These are phyloP conservation scores for Cokeromyces recurvatus DNA, from an alignment of 371 early-diverging fungal genomes.

Conservation along the genomic window DNA sequence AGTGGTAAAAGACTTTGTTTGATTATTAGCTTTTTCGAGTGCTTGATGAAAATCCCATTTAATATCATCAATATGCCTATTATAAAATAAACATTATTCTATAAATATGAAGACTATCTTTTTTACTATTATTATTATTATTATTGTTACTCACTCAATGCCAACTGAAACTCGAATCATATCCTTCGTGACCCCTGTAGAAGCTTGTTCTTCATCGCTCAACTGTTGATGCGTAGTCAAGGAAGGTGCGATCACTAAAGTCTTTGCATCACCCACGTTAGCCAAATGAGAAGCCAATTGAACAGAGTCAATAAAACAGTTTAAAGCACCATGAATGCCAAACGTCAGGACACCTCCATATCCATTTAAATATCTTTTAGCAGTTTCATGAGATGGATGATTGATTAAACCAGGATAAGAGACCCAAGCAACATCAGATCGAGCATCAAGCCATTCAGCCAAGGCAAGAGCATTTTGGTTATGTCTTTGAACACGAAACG, in stretches of 20 bases:
- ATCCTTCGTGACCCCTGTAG: slow-evolving; percentile 78
- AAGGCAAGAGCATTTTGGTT: slow-evolving; percentile 69
- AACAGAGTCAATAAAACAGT: slow-evolving; percentile 64
- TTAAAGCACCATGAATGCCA: slow-evolving; percentile 61
- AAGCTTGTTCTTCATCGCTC: slow-evolving; percentile 69
- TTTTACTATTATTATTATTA: no score
- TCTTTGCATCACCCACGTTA: slow-evolving; percentile 88
- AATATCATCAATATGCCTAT: slow-evolving; percentile 82
- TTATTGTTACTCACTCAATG: slow-evolving; percentile 47
- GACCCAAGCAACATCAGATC: slow-evolving; percentile 51
- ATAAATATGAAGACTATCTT: background rate
- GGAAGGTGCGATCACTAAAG: slow-evolving; percentile 81
- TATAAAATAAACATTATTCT: no score
- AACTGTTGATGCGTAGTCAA: slow-evolving; percentile 86
- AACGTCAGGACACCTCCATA: slow-evolving; percentile 86
- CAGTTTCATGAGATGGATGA: slow-evolving; percentile 68
- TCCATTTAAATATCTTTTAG: slow-evolving; percentile 72
- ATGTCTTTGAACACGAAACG: slow-evolving; percentile 80
- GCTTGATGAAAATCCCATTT: slow-evolving; percentile 70
- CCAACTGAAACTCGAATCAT: slow-evolving; percentile 84
- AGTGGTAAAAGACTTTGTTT: no score
- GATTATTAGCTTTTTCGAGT: slow-evolving; percentile 19
- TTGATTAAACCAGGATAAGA: slow-evolving; percentile 78
- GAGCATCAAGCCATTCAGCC: slow-evolving; percentile 71
- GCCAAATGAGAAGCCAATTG: slow-evolving; percentile 81